Evolutionary conservation across 2,329 filamentous ascomycete genomes (phyloP).

Genomic region (Daldinia sp.): DNA sequence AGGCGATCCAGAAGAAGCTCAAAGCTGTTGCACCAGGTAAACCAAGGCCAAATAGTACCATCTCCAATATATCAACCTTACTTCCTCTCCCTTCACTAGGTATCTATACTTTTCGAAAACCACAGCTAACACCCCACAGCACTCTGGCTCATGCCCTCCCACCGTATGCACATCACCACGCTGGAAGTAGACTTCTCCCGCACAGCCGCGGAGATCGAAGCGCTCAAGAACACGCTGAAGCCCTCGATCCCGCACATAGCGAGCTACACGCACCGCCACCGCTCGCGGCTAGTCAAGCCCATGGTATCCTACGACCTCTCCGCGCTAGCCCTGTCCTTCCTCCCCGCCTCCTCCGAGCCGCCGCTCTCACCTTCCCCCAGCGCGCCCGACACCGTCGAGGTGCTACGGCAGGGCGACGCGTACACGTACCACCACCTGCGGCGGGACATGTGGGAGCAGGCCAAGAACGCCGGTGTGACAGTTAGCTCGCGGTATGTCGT

Average conservation of each 20-base stretch:
- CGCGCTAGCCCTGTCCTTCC: slow-evolving; percentile 86
- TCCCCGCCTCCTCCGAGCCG: slow-evolving; percentile 78
- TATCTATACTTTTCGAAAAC: not conserved
- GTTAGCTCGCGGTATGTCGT: slow-evolving; percentile 87
- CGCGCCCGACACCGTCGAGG: slow-evolving; percentile 53
- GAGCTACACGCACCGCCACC: slow-evolving; percentile 74
- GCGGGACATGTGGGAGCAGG: slow-evolving; percentile 77
- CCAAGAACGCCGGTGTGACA: slow-evolving; percentile 71
- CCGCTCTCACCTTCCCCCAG: slow-evolving; percentile 56
- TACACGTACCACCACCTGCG: slow-evolving; percentile 95
- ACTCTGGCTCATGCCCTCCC: slow-evolving; percentile 86
- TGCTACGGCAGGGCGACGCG: slow-evolving; percentile 64
- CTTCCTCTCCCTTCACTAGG: not conserved
- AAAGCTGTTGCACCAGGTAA: slow-evolving; percentile 75
- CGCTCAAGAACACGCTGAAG: slow-evolving; percentile 69
- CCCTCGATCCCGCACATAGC: slow-evolving; percentile 70
- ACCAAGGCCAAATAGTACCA: slow-evolving; percentile 45
- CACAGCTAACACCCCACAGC: slow-evolving; percentile 58
- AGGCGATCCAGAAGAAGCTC: slow-evolving; percentile 75
- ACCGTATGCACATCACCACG: slow-evolving; percentile 84
- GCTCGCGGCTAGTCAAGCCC: slow-evolving; percentile 83
- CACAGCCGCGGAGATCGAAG: slow-evolving; percentile 74
- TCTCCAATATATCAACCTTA: not conserved
- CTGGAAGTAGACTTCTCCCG: slow-evolving; percentile 87
- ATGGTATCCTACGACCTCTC: slow-evolving; percentile 86